These are phyloP conservation scores for Tetracentron sinense DNA, from an alignment of 164 flowering plant genomes.

Conservation along the genomic window DNA sequence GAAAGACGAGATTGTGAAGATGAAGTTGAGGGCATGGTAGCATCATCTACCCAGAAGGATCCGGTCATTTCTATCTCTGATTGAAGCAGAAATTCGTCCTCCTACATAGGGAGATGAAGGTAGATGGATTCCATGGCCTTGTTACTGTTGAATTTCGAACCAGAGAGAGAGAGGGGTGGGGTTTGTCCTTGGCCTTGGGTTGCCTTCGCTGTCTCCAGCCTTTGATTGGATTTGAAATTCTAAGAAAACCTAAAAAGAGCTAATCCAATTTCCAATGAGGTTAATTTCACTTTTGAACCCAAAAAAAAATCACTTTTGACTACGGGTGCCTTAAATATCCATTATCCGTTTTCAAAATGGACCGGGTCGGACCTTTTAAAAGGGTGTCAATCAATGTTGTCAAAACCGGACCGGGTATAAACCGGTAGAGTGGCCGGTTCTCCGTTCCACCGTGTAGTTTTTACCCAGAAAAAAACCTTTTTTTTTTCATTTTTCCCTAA, in stretches of 20 bases:
- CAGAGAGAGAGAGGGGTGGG: background rate
- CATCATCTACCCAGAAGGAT: conserved; percentile 10
- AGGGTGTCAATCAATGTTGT: too few species aligned
- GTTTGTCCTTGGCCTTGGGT: background rate
- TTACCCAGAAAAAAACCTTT: too few species aligned
- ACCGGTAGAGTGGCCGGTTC: too few species aligned
- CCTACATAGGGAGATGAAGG: background rate
- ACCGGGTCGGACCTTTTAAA: too few species aligned
- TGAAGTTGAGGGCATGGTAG: conserved; percentile 11
- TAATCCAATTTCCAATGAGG: too few species aligned
- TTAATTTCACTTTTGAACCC: too few species aligned
- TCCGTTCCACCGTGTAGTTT: too few species aligned
- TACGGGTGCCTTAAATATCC: too few species aligned
- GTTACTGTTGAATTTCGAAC: background rate
- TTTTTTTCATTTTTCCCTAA: too few species aligned
- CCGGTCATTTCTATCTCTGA: conserved; percentile 7
- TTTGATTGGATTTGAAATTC: background rate
- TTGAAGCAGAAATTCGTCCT: background rate
- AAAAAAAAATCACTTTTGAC: too few species aligned
- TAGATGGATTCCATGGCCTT: background rate
- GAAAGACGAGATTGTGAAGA: background rate
- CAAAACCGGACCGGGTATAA: too few species aligned
- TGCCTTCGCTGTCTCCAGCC: background rate
- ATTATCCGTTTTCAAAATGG: too few species aligned
- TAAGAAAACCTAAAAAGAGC: background rate